phyloP scores from a whole-genome alignment of 208 protist genomes.

The Blastocrithidia nonstop region DNA sequence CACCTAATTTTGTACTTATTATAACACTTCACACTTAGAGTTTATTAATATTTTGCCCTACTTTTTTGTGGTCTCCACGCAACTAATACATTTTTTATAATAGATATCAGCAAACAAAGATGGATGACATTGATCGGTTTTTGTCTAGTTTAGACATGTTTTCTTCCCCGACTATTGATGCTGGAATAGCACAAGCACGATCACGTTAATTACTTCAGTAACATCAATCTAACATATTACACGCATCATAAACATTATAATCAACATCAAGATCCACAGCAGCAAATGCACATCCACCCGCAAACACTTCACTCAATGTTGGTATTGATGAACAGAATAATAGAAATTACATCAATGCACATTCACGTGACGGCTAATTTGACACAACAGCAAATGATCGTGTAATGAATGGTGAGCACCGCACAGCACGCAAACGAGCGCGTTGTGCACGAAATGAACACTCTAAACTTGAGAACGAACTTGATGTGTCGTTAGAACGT shows the following conservation, averaged over 20 bases:
- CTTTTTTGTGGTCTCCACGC: too few species aligned
- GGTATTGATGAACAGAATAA: neutral
- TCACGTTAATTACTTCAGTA: too few species aligned
- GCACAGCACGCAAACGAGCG: too few species aligned
- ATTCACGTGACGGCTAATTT: too few species aligned
- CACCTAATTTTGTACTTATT: neutral
- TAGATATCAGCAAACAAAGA: conserved; percentile 3
- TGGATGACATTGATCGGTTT: conserved; percentile 42
- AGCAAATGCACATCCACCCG: neutral
- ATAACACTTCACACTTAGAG: neutral
- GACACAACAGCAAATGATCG: too few species aligned
- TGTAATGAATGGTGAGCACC: too few species aligned
- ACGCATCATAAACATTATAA: neutral
- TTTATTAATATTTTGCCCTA: neutral
- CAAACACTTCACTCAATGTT: neutral
- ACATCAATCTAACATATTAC: too few species aligned
- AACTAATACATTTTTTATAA: too few species aligned
- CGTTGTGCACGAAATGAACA: too few species aligned
- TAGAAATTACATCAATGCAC: neutral
- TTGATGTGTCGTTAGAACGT: too few species aligned
- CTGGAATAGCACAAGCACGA: conserved; percentile 10
- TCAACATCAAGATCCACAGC: neutral
- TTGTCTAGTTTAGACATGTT: conserved; percentile 34
- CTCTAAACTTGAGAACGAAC: too few species aligned
- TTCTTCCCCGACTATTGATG: conserved; percentile 15